phyloP scores from a whole-genome alignment of 2,329 filamentous ascomycete species.

The Alternaria sp. region DNA sequence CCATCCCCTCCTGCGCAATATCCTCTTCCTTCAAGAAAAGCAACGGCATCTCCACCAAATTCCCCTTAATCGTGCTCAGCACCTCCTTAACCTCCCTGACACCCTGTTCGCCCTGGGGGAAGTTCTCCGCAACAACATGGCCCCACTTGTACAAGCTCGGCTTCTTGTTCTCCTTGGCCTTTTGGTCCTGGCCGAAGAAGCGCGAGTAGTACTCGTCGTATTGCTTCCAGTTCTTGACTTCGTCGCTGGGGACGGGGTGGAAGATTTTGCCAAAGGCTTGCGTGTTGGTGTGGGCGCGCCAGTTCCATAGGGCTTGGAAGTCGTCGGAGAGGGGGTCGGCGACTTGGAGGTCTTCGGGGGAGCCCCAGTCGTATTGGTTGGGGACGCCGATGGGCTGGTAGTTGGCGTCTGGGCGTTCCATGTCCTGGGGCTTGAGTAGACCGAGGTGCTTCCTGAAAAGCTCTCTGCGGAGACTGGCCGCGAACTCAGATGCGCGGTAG shows the following conservation, averaged over 20 bases:
- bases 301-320: slow-evolving; percentile 75
- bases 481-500: slow-evolving; percentile 76
- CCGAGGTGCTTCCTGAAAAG: slow-evolving; percentile 93
- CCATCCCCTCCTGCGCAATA: slow-evolving; percentile 81
- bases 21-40: slow-evolving; percentile 85
- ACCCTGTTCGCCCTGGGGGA: slow-evolving; percentile 51
- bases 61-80: slow-evolving; percentile 71
- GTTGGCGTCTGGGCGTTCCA: slow-evolving; percentile 65
- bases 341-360: slow-evolving; percentile 62
- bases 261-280: slow-evolving; percentile 82
- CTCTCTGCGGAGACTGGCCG: slow-evolving; percentile 79
- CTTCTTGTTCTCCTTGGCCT: slow-evolving; percentile 50
- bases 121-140: slow-evolving; percentile 72
- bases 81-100: slow-evolving; percentile 66
- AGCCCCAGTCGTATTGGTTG: slow-evolving; percentile 60
- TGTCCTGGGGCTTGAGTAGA: slow-evolving; percentile 74
- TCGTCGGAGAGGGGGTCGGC: slow-evolving; percentile 73
- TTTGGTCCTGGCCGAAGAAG: slow-evolving; percentile 62
- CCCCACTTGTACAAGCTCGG: slow-evolving; percentile 77
- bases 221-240: slow-evolving; percentile 72
- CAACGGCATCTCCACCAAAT: slow-evolving; percentile 82
- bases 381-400: slow-evolving; percentile 63
- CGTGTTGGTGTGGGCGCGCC: slow-evolving; percentile 77
- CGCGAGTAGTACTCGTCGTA: slow-evolving; percentile 74
- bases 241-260: slow-evolving; percentile 75